Base-by-base conservation (phyloP, 805 yeast species). In the Cyberlindnera sargentensis region DNA sequence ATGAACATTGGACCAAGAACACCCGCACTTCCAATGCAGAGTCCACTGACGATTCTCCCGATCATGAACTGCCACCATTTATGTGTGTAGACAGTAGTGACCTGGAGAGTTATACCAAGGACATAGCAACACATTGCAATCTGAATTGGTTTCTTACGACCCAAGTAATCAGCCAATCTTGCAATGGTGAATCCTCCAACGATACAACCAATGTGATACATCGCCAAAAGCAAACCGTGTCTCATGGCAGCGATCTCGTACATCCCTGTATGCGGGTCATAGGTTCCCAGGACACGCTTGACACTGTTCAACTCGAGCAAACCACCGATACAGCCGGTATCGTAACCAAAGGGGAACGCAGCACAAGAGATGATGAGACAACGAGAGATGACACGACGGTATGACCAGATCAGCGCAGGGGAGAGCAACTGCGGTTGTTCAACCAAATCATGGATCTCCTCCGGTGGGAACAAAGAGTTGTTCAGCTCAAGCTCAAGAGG, bases 261-360 rank as follows among this genome's bases (percentile, higher is more conserved):
- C 67, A 61, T 49, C 72, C 55, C 25, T 65, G 65, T 42, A 67
- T 65, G 5, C 74, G 62, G 36, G n/a, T 60, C 45, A 36, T 65
- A 51, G 1, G 50, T 29, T 45, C 84, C 85, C 52, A 80, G 80
- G 48, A 80, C 67, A 9, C 56, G 45, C 41, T 63, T 57, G 58
- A 72, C 80, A 48, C 79, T 79, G 23, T 70, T 55, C 81, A 80
- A 72, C 55, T 78, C 75, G 29, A 80, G 75, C 47, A 81, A 73
- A 43, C 87, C 86, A n/a, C 84, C 80, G 57, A 82, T 78, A 44
- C 83, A 80, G 56, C 88, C 88, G 33, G 86, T 78, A 64, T 82
- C 89, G 72, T 80, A 82, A 41, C 89, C 89, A 53, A 80, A 80
- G 31, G 80, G 78, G 57, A 78, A 81, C 28, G 88, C 89, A 54